phyloP scores from a whole-genome alignment of 139 green algal genomes.

The Penium margaritaceum region DNA sequence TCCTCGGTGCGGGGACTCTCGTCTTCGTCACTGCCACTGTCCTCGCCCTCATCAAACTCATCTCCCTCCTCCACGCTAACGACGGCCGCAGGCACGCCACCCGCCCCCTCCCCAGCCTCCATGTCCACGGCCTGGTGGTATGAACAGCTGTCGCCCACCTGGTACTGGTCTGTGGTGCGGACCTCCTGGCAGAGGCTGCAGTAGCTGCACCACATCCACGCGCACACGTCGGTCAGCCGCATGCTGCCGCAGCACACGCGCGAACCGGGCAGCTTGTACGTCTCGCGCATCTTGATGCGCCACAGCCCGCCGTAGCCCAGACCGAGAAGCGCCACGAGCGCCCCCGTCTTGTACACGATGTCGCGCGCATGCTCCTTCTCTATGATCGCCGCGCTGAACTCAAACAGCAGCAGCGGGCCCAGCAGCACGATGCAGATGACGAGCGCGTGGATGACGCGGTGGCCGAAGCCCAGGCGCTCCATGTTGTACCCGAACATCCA shows the following conservation, averaged over 20 bases:
- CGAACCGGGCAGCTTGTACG: not conserved
- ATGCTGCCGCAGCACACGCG: constrained; percentile 4
- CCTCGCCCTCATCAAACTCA: too few species aligned
- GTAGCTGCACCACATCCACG: not conserved
- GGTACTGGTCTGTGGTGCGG: constrained; percentile 17
- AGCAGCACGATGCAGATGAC: not conserved
- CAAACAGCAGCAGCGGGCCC: constrained; percentile 16
- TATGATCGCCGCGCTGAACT: not conserved
- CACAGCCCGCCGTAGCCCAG: constrained; percentile 23
- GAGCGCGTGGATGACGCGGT: constrained; percentile 7
- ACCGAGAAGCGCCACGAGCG: not conserved
- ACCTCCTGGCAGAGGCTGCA: constrained; percentile 29
- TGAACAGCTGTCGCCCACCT: not conserved
- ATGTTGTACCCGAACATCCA: constrained; percentile 26
- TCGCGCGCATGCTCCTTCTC: not conserved
- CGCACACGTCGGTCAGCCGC: not conserved
- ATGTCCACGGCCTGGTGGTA: too few species aligned
- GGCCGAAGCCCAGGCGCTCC: constrained; percentile 16
- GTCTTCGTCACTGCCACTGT: too few species aligned
- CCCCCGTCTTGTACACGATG: not conserved
- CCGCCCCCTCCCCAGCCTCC: too few species aligned
- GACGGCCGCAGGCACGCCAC: too few species aligned
- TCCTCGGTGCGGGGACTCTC: too few species aligned
- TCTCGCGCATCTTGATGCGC: constrained; percentile 21
- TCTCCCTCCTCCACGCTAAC: too few species aligned